phyloP scores from a whole-genome alignment of 805 yeast species.

The Candida piceae region DNA sequence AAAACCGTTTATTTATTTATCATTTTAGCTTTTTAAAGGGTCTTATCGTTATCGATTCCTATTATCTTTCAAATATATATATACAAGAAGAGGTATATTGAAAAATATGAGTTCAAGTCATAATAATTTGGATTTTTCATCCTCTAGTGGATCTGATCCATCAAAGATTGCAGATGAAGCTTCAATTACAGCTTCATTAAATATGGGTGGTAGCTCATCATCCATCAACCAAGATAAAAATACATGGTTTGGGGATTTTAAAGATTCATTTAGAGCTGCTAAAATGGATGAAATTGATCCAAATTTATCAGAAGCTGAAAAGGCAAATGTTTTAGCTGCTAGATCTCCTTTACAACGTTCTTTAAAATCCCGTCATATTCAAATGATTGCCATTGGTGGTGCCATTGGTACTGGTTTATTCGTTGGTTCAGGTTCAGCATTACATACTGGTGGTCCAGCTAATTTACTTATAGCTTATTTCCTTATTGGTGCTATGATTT shows the following conservation, averaged over 20 bases:
- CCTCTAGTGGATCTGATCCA: too few relatives aligned
- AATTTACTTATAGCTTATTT: conserved; percentile 51
- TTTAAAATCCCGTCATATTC: conserved; percentile 56
- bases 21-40: too few relatives aligned
- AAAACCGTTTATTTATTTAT: too few relatives aligned
- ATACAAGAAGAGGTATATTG: too few relatives aligned
- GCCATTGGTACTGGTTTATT: conserved; percentile 75
- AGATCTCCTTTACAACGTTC: conserved; percentile 41
- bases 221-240: too few relatives aligned
- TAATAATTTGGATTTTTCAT: too few relatives aligned
- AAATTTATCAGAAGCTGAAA: conserved; percentile 33
- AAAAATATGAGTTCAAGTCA: too few relatives aligned
- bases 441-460: conserved; percentile 64
- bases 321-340: conserved; percentile 37
- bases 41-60: too few relatives aligned
- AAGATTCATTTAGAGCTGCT: conserved; percentile 19
- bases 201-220: not conserved
- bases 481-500: conserved; percentile 50
- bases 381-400: conserved; percentile 75
- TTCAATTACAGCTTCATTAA: too few relatives aligned
- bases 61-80: too few relatives aligned
- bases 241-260: conserved; percentile 8
- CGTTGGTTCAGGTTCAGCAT: conserved; percentile 58
- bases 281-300: conserved; percentile 33
- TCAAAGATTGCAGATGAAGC: too few relatives aligned